Base-by-base conservation (phyloP, 371 early-diverging fungal genomes). In the Lichtheimia hyalospora region DNA sequence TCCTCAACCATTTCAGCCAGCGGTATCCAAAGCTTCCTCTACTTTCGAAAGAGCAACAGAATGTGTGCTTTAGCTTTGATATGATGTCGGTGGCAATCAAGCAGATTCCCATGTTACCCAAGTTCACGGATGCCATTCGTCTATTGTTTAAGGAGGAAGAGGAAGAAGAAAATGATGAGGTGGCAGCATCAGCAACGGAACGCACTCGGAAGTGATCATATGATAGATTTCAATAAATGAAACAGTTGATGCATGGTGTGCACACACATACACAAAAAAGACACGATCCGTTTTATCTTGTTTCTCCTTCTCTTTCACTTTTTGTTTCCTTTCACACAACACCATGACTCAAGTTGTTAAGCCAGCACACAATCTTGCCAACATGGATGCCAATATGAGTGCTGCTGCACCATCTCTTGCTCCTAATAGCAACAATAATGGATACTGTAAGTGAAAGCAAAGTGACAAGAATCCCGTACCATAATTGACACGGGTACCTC, bases 1-100 rank as follows among this genome's bases (percentile, higher is more conserved):
- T 99, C 41, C 73, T 99, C 57, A 99, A 99, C 53, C 99, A 99
- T 71, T 99, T 99, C 67, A 96, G 97, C 69, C 98, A 99, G 75
- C 85, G 99, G 21, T 98, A 98, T 76, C 91, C 91, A 13, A 90
- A 91, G 70, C 66, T 92, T 18, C 93, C 93, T 0, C 61, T 66
- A 25, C 77, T 90, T 5, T 77, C 77, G 10, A 62, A 73, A 62
- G 75, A 74, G 16, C 73, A 75, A 16, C 74, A 68, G 16, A 63
- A 72, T 24, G 84, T 90, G 16, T 91, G 91, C n/a, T 79, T 90
- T 49, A 90, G 91, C 58, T 92, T 92, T 81, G 94, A 94, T 69
- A 63, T 91, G 72, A 92, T 94, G 94, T 64, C 84, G 5, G 75
- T 92, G 3, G 66, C 67, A 5, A 72, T 90, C 52, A 73, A 72